These are phyloP conservation scores for Cyberlindnera americana DNA, from an alignment of 805 yeast genomes.

Conservation along the genomic window DNA sequence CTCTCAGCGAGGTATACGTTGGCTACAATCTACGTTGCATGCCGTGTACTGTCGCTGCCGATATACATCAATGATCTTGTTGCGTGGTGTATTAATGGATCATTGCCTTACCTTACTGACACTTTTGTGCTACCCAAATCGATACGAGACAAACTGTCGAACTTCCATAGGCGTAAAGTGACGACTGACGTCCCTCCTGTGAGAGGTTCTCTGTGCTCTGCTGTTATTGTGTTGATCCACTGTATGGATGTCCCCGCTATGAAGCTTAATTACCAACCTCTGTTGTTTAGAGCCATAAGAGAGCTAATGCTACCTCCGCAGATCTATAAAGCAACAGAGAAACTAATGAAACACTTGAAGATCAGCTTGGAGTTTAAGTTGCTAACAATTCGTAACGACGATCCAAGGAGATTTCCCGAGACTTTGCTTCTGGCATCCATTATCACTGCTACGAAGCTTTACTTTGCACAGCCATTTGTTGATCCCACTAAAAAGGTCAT, in stretches of 20 bases:
- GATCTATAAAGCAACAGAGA: slow-evolving; percentile 36
- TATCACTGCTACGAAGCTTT: slow-evolving; percentile 22
- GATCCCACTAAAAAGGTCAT: slow-evolving; percentile 1
- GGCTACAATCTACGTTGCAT: slow-evolving; percentile 47
- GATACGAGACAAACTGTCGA: slow-evolving; percentile 35
- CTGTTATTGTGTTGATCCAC: slow-evolving; percentile 22
- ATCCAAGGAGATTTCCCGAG: slow-evolving; percentile 25
- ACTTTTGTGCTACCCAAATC: slow-evolving; percentile 38
- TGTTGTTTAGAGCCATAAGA: slow-evolving; percentile 38
- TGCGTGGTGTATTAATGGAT: slow-evolving; percentile 37
- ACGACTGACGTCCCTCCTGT: slow-evolving; percentile 36
- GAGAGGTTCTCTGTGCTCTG: slow-evolving; percentile 34
- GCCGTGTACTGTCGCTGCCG: slow-evolving; percentile 46
- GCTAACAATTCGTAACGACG: neutral
- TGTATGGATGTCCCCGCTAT: neutral
- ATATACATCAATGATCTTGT: slow-evolving; percentile 48
- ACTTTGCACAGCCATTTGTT: slow-evolving; percentile 16
- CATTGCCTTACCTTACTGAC: slow-evolving; percentile 48
- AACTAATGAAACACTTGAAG: slow-evolving; percentile 22
- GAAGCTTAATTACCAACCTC: slow-evolving; percentile 33
- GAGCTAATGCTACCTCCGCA: slow-evolving; percentile 50
- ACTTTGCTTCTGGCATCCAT: slow-evolving; percentile 14
- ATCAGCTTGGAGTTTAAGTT: slow-evolving; percentile 10
- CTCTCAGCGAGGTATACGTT: slow-evolving; percentile 13
- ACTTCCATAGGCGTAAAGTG: slow-evolving; percentile 36